These are phyloP conservation scores for Clitocybe nebularis DNA, from an alignment of 1,284 basidiomycete species.

Conservation along the genomic window DNA sequence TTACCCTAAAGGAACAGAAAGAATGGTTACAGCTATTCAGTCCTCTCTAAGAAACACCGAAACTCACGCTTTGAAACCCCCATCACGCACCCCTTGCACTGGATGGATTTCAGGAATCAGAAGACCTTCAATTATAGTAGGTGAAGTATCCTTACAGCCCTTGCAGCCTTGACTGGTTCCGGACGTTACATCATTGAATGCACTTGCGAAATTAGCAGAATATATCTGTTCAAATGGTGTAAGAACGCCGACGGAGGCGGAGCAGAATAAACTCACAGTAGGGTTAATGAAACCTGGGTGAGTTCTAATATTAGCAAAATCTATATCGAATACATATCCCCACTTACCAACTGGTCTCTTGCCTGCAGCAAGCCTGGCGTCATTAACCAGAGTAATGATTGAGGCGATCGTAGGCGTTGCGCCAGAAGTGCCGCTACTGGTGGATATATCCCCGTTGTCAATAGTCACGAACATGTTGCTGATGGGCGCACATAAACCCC, in stretches of 20 bases:
- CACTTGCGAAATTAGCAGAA: slow-evolving; percentile 30
- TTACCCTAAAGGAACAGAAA: slow-evolving; percentile 2
- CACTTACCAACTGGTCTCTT: slow-evolving; percentile 35
- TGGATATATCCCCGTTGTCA: slow-evolving; percentile 27
- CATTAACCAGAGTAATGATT: slow-evolving; percentile 44
- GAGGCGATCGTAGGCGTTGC: slow-evolving; percentile 38
- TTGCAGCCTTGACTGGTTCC: slow-evolving; percentile 46
- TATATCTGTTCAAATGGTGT: slow-evolving; percentile 29
- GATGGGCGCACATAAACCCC: slow-evolving; percentile 39
- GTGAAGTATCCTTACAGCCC: slow-evolving; percentile 22
- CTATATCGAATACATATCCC: no score
- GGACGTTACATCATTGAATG: slow-evolving; percentile 46
- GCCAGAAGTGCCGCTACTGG: slow-evolving; percentile 34
- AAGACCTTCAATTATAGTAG: not conserved
- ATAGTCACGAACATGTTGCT: slow-evolving; percentile 23
- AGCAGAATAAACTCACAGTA: slow-evolving; percentile 23
- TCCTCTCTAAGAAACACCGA: not conserved
- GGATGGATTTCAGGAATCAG: not conserved
- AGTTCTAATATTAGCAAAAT: no score
- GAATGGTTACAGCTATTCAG: not conserved
- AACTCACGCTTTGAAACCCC: slow-evolving; percentile 27
- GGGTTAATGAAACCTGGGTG: slow-evolving; percentile 35
- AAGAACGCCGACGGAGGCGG: slow-evolving; percentile 23
- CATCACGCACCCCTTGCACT: slow-evolving; percentile 26
- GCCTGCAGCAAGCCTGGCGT: slow-evolving; percentile 36